phyloP scores from a whole-genome alignment of 306 rosid genomes.

The Rosa persica region DNA sequence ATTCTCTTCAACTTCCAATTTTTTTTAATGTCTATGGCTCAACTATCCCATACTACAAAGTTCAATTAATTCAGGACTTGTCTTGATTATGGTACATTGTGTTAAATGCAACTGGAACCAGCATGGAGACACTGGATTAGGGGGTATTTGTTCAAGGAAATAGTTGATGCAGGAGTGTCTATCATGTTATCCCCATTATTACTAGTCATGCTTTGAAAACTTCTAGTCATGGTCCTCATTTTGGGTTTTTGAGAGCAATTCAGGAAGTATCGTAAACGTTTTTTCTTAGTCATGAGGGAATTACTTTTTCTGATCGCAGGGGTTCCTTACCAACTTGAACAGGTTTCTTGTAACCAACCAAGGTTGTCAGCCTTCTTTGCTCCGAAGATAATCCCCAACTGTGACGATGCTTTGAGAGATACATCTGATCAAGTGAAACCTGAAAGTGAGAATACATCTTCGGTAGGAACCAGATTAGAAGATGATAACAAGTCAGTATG shows the following conservation, averaged over 20 bases:
- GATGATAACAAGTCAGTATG: constrained; percentile 37
- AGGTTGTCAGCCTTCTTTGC: constrained; percentile 69
- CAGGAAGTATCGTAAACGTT: background rate
- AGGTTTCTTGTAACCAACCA: constrained; percentile 65
- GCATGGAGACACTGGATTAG: background rate
- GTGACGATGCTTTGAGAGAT: constrained; percentile 32
- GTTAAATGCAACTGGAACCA: background rate
- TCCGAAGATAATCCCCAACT: constrained; percentile 38
- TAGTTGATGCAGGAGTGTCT: constrained; percentile 1
- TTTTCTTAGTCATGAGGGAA: constrained; percentile 3
- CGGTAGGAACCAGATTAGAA: constrained; percentile 36
- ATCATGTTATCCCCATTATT: background rate
- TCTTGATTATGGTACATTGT: background rate
- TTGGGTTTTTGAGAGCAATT: background rate
- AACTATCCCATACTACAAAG: background rate
- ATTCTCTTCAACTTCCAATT: background rate
- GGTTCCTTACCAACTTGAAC: constrained; percentile 82
- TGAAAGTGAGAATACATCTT: constrained; percentile 42
- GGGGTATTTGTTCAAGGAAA: background rate
- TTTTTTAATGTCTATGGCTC: background rate
- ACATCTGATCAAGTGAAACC: constrained; percentile 34
- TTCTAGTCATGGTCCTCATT: constrained; percentile 4
- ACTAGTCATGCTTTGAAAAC: constrained; percentile 9
- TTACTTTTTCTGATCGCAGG: constrained; percentile 43
- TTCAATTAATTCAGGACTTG: background rate